Conservation (phyloP, 2,329 filamentous ascomycete species). For the Chaetomium sp. region DNA sequence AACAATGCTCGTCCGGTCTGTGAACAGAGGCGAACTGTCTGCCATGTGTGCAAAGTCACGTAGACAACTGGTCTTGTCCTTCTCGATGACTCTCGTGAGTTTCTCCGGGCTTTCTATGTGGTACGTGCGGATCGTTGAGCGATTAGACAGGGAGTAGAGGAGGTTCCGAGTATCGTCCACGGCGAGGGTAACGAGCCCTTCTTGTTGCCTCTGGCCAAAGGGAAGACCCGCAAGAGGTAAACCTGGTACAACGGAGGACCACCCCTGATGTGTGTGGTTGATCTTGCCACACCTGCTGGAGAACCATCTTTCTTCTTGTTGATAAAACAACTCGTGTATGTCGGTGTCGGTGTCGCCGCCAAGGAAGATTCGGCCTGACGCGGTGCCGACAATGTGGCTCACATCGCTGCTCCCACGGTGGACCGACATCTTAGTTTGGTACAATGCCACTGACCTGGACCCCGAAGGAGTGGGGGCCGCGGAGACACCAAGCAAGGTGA, state of each 20-base stretch:
- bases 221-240: slow-evolving; percentile 39
- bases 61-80: slow-evolving; percentile 54
- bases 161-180: slow-evolving; percentile 84
- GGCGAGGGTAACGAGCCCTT: slow-evolving; percentile 70
- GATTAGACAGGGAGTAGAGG: slow-evolving; percentile 83
- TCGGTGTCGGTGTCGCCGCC: slow-evolving; percentile 74
- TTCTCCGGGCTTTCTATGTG: slow-evolving; percentile 65
- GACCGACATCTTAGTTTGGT: slow-evolving; percentile 80
- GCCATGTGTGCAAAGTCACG: slow-evolving; percentile 83
- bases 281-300: slow-evolving; percentile 79
- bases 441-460: slow-evolving; percentile 67
- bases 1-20: slow-evolving; percentile 64
- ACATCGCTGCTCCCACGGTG: slow-evolving; percentile 71
- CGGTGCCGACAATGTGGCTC: slow-evolving; percentile 71
- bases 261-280: slow-evolving; percentile 74
- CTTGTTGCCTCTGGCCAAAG: slow-evolving; percentile 41
- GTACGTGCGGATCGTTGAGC: slow-evolving; percentile 85
- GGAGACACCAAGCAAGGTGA: slow-evolving; percentile 79
- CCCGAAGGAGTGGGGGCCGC: slow-evolving; percentile 62
- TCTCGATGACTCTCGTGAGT: slow-evolving; percentile 59
- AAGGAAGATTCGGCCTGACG: slow-evolving; percentile 89
- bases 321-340: slow-evolving; percentile 89
- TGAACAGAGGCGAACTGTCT: slow-evolving; percentile 63
- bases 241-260: slow-evolving; percentile 57
- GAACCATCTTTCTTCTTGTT: slow-evolving; percentile 97